A percentile compares a stretch with the other conserved stretches of the same genome.
phyloP scores from a whole-genome alignment of 768 basidiomycete species.

The Royoungia palumana region DNA sequence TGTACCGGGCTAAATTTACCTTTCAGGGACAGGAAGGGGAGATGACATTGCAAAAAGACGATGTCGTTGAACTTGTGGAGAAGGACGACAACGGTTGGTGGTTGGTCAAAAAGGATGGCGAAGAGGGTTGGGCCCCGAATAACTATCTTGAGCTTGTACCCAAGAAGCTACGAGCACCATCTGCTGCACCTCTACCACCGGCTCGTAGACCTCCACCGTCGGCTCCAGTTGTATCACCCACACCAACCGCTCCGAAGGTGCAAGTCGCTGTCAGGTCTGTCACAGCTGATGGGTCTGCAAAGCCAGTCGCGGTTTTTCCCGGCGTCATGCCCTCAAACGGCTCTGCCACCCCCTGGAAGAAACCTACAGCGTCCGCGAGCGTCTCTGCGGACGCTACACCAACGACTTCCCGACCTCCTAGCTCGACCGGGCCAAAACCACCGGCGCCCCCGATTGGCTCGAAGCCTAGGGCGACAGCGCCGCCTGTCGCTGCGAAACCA shows the following conservation, averaged over 20 bases:
- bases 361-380: slow-evolving; percentile 36
- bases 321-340: slow-evolving; percentile 70
- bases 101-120: slow-evolving; percentile 80
- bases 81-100: slow-evolving; percentile 98
- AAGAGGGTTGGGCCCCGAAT: slow-evolving; percentile 93
- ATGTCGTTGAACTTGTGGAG: slow-evolving; percentile 85
- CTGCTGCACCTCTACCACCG: slow-evolving; percentile 72
- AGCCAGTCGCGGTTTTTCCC: slow-evolving; percentile 80
- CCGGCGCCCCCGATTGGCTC: slow-evolving; percentile 54
- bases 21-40: slow-evolving; percentile 94
- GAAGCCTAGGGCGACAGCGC: slow-evolving; percentile 64
- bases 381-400: slow-evolving; percentile 39
- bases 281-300: slow-evolving; percentile 59
- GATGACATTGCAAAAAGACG: slow-evolving; percentile 86
- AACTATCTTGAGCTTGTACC: slow-evolving; percentile 87
- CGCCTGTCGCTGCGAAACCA: slow-evolving; percentile 55
- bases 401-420: slow-evolving; percentile 48
- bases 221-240: slow-evolving; percentile 35
- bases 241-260: slow-evolving; percentile 34
- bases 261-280: slow-evolving; percentile 41
- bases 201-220: slow-evolving; percentile 43
- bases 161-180: slow-evolving; percentile 57
- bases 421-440: slow-evolving; percentile 46
- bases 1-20: slow-evolving; percentile 87
- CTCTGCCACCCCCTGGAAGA: slow-evolving; percentile 73